These are phyloP conservation scores for Xylariaceae sp. DNA, from an alignment of 2,329 filamentous ascomycete species.

Conservation along the genomic window DNA sequence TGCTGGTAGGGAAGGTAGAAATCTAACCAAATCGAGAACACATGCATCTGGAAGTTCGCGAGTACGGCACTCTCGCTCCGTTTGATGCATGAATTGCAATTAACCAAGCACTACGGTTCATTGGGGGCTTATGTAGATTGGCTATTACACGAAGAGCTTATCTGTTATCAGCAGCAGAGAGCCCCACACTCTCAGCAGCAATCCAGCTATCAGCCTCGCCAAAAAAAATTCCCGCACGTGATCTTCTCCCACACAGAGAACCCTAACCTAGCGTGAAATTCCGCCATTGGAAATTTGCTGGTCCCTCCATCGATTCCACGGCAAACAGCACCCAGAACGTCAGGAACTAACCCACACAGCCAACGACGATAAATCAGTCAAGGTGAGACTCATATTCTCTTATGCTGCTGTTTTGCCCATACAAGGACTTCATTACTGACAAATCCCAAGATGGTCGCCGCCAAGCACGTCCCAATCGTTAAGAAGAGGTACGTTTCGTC, in stretches of 20 bases:
- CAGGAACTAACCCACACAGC: conserved; percentile 22
- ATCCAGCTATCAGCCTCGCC: no score
- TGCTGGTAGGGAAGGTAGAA: no score
- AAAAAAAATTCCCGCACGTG: conserved; percentile 10
- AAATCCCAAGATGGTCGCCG: conserved; percentile 82
- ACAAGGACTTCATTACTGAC: conserved; percentile 12
- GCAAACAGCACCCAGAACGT: conserved; percentile 19
- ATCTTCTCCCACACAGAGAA: conserved; percentile 2
- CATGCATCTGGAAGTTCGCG: no score
- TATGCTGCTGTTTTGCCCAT: neutral
- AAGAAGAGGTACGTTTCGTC: conserved; percentile 88
- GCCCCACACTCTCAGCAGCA: neutral
- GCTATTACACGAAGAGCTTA: no score
- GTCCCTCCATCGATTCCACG: conserved; percentile 20
- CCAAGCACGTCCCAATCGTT: conserved; percentile 99
- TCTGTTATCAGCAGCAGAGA: no score
- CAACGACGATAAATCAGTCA: conserved; percentile 24
- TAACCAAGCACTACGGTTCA: no score
- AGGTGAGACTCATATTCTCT: conserved; percentile 15
- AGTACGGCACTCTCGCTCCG: no score
- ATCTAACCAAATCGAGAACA: no score
- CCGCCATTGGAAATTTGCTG: conserved; percentile 17
- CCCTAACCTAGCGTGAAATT: conserved; percentile 21
- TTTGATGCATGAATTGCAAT: no score
- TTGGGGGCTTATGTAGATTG: no score